Conservation (phyloP, 148 eudicot species). For the Rhododendron henanense region DNA sequence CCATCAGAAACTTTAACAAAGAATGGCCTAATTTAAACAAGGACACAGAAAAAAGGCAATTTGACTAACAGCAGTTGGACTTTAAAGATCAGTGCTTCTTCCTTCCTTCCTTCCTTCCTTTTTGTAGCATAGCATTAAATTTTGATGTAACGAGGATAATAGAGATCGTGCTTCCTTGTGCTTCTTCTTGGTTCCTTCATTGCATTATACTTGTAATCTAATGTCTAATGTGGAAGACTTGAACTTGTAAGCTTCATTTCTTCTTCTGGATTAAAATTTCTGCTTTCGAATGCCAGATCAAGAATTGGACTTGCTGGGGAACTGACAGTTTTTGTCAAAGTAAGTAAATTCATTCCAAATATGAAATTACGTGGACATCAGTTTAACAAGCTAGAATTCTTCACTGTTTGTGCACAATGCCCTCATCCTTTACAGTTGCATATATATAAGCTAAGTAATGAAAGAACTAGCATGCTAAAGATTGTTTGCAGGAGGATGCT, state of each 20-base stretch:
- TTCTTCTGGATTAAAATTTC: background rate
- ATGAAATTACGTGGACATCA: background rate
- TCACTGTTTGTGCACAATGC: background rate
- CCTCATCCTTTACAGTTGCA: background rate
- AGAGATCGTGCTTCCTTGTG: slow-evolving; percentile 16
- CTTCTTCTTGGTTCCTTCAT: background rate
- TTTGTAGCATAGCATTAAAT: slow-evolving; percentile 38
- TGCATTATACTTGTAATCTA: background rate
- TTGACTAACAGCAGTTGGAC: background rate
- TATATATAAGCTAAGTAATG: background rate
- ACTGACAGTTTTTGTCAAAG: background rate
- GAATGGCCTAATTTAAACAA: background rate
- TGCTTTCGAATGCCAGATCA: background rate
- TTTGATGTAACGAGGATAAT: slow-evolving; percentile 56
- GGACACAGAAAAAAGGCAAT: background rate
- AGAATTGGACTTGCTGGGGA: background rate
- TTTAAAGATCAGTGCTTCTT: slow-evolving; percentile 50
- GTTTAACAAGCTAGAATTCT: background rate
- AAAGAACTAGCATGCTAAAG: background rate
- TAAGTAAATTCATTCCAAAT: background rate
- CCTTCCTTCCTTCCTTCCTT: slow-evolving; percentile 67
- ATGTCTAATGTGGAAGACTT: background rate
- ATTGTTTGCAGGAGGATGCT: background rate
- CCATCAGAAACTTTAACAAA: background rate
- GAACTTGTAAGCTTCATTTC: background rate